Evolutionary conservation across 2,329 filamentous ascomycete species (phyloP), one percentile per base, ranked within the genome.

Genomic region (Botrytis pseudocinerea): DNA sequence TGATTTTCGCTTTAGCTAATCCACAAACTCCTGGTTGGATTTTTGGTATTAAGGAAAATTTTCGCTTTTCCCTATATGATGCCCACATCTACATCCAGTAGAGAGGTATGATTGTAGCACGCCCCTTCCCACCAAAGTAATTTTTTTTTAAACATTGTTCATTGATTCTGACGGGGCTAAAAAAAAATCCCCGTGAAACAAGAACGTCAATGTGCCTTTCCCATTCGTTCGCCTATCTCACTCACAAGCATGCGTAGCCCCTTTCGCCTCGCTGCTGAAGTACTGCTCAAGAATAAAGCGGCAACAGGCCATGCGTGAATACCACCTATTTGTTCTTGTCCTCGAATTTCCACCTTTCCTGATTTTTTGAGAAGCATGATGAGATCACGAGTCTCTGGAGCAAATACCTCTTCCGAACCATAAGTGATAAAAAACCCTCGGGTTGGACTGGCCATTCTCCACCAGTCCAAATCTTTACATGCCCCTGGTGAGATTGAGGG

Each of bases 231-330:
- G 12, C 54, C 44, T 28, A 73, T 73, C 32, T 73, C 71, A 14
- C 65, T 48, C 38, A 70, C 71, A 70, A 73, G 65, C 64, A 73
- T 76, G 72, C 78, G 80, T 75, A 91, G 79, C 4, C 89, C 88
- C 75, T 85, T 84, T 71, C 87, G 80, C 72, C 89, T 85, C 78
- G 85, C 82, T 48, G 85, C 82, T n/a, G 80, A 79, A 40, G 84
- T 84, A 64, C 82, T 83, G 62, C 87, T 77, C 35, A 90, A 78
- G 79, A 89, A 90, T 28, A 90, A 79, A 75, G 84, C 84, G 16
- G 91, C 92, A 32, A 97, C 91, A 0, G 93, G 93, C 94, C 93
- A 97, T 18, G 91, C 93, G 81, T 97, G 93, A 73, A 96, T 90
- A 4, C 89, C 90, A 22, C 88, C 91, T 42, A 85, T 82, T 76